Evolutionary conservation across 2,329 filamentous ascomycete species (phyloP), one percentile per base, ranked within the genome.

Genomic region (Fusarium brevicatenulatum): DNA sequence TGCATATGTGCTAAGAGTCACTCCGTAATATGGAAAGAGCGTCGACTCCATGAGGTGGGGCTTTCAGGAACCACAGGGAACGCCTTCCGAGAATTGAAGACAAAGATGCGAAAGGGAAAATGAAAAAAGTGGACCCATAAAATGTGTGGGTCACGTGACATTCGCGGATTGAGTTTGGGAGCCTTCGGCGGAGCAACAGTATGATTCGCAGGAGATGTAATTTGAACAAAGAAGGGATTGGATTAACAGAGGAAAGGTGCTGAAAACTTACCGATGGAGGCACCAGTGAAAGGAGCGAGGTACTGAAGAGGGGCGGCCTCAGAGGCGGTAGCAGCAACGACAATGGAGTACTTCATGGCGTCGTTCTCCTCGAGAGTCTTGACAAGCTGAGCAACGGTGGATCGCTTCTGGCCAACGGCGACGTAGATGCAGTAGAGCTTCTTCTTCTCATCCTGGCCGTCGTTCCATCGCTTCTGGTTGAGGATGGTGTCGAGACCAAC

Each of bases 351-450:
- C 89, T 98, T 97, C 95, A 99, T 97, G 83, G 96, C 95, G 81
- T 98, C 95, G 85, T 98, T 97, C 92, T 98, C 95, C 91, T 98
- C 95, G 67, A 99, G 94, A 76, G 96, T 98, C 93, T 98, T 95
- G 90, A 99, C 96, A 81, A 99, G 92, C 91, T 99, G 96, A 78
- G 96, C 96, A 80, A 99, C 95, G 79, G 96, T 99, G 80, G 96
- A 98, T 86, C 96, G 95, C 92, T 99, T 99, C 91, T 99, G 96
- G 82, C 96, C 96, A 80, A 99, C 92, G 82, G 96, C 96, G 81
- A 98, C 96, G 91, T 99, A 99, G 87, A 99, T 89, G 85, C 95
- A 98, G 93, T 97, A 99, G 68, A 99, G 94, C 92, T 99, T 99
- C 93, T 98, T 95, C 84, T 85, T 87, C 91, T 99, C 96, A 83